Evolutionary conservation across 352 stramenopile species (phyloP), one percentile per base, ranked within the genome.

Genomic region (Phytophthora crassamura): DNA sequence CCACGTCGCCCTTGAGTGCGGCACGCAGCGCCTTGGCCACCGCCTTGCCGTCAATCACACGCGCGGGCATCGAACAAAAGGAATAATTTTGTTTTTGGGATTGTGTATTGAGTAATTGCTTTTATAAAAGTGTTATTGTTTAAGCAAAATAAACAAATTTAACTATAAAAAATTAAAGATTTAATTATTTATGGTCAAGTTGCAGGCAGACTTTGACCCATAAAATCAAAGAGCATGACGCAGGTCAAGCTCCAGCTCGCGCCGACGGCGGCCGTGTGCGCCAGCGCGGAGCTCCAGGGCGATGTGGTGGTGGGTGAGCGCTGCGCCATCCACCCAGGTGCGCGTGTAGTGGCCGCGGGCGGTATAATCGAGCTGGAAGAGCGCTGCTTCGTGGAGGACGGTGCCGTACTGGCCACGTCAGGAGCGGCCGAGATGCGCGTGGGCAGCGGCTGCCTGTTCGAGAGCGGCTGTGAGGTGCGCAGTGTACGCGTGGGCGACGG

Each of bases 361-460:
- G 67, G 75, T 2, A 39, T 64, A 15, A 75, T 94, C 48, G 66
- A 70, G 11, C 53, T 96, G 48, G 74, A 85, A n/a, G 72, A 91
- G 74, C 75, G 86, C 64, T 84, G 83, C 52, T 77, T 96, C 57
- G 51, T 93, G 36, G 82, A 96, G 52, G 81, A 94, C 69, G 60
- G 83, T 58, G 72, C 74, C 28, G 39, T 85, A 36, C 32, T 93
- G 55, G 51, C 72, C 33, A 63, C 59, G 53, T 41, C 48, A 5
- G 33, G 63, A 14, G 41, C 66, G 4, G 52, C 64, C 22, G 62
- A 71, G 7, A 89, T 94, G 72, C 54, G 41, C 9, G 60, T 96
- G 30, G 88, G 88, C 34, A 72, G 60, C 45, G 67, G 80, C 63
- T 94, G 93, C 67, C 54, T 96, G 54, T 93, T 96, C 50, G 88